These are phyloP conservation scores for Leucogyrophana mollusca DNA, from an alignment of 768 basidiomycete genomes.

Conservation along the genomic window DNA sequence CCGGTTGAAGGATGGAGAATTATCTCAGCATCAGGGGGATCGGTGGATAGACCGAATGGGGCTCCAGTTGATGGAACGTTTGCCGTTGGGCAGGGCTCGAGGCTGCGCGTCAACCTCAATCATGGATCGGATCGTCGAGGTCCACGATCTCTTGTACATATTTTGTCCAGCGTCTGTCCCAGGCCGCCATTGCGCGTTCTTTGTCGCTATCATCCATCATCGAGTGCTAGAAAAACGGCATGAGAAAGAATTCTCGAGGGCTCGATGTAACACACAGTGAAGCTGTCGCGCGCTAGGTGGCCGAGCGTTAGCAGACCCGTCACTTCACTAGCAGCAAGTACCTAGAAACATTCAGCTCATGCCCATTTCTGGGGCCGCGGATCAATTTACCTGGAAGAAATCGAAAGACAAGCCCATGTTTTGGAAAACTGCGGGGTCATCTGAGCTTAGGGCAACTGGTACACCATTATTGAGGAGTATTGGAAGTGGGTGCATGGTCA, in stretches of 20 bases:
- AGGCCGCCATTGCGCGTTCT: slow-evolving; percentile 34
- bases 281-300: slow-evolving; percentile 67
- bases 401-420: slow-evolving; percentile 79
- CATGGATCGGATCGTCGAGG: too few species aligned
- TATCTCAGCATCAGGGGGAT: too few species aligned
- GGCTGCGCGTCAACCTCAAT: too few species aligned
- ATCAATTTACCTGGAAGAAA: slow-evolving; percentile 64
- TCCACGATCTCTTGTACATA: slow-evolving; percentile 38
- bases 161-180: slow-evolving; percentile 46
- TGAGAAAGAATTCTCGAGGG: background rate
- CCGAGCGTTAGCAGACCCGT: slow-evolving; percentile 63
- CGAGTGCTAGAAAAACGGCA: slow-evolving; percentile 41
- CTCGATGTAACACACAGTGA: slow-evolving; percentile 37
- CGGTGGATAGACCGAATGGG: too few species aligned
- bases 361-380: too few species aligned
- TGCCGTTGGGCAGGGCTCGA: too few species aligned
- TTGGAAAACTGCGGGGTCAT: slow-evolving; percentile 77
- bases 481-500: slow-evolving; percentile 78
- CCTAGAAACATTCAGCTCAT: slow-evolving; percentile 30
- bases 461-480: slow-evolving; percentile 71
- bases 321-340: slow-evolving; percentile 67
- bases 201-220: slow-evolving; percentile 48
- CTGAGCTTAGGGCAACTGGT: slow-evolving; percentile 68
- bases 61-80: too few species aligned
- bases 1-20: too few species aligned